phyloP scores from a whole-genome alignment of 345 rosid genomes.

The Camelina neglecta region DNA sequence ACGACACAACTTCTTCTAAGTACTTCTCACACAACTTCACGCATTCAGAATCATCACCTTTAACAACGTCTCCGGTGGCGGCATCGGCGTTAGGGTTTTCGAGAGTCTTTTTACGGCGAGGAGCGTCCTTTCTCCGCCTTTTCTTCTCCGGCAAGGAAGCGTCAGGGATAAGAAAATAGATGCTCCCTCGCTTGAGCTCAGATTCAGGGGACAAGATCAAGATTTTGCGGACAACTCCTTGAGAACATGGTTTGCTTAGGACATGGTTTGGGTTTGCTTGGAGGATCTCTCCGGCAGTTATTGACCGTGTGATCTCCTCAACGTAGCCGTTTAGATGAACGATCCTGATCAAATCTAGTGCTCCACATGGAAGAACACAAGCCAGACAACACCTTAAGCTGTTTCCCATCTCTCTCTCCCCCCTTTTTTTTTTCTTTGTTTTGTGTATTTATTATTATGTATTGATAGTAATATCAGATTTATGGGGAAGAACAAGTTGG shows the following conservation, averaged over 20 bases:
- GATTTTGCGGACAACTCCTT: slow-evolving; percentile 78
- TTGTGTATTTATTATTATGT: neutral
- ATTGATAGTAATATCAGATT: slow-evolving; percentile 28
- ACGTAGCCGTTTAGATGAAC: slow-evolving; percentile 89
- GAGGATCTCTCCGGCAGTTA: slow-evolving; percentile 88
- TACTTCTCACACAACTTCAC: slow-evolving; percentile 42
- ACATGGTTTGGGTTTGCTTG: slow-evolving; percentile 83
- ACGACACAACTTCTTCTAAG: slow-evolving; percentile 32
- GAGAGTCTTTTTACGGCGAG: slow-evolving; percentile 1
- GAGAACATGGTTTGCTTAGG: slow-evolving; percentile 84
- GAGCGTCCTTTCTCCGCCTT: slow-evolving; percentile 32
- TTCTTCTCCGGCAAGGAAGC: slow-evolving; percentile 67
- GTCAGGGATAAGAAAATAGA: slow-evolving; percentile 82
- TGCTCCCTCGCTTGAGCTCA: slow-evolving; percentile 86
- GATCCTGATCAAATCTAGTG: slow-evolving; percentile 88
- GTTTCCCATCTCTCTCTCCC: slow-evolving; percentile 67
- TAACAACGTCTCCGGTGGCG: neutral
- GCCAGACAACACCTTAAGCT: slow-evolving; percentile 90
- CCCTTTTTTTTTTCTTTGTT: neutral
- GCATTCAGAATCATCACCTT: slow-evolving; percentile 28
- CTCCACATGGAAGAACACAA: slow-evolving; percentile 94
- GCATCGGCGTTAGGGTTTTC: neutral
- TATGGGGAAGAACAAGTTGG: slow-evolving; percentile 41
- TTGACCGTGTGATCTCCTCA: slow-evolving; percentile 73
- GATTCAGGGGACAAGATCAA: slow-evolving; percentile 85